A percentile compares a stretch with the other conserved stretches of the same genome.
Conservation (phyloP, 192 early-diverging fungal genomes). For the Coemansia sp. region DNA sequence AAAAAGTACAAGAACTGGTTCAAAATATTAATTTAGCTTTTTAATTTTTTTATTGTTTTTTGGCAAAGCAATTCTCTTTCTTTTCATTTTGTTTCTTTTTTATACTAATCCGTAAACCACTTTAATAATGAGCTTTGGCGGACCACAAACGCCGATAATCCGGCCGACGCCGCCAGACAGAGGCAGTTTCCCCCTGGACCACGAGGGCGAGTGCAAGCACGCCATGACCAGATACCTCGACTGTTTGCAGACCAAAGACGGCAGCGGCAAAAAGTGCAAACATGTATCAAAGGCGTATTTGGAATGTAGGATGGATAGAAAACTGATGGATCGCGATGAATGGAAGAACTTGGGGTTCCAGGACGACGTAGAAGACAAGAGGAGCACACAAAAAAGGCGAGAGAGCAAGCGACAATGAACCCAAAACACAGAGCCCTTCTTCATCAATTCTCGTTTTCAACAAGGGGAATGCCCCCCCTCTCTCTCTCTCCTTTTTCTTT, state of each 20-base stretch:
- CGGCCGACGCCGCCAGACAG: slow-evolving; percentile 75
- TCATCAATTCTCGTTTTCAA: too few relatives aligned
- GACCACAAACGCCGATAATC: slow-evolving; percentile 65
- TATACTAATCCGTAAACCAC: slow-evolving; percentile 11
- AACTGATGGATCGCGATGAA: slow-evolving; percentile 52
- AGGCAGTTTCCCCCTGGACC: slow-evolving; percentile 90
- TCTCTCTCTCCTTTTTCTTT: too few relatives aligned
- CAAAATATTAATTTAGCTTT: too few relatives aligned
- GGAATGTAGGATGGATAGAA: slow-evolving; percentile 84
- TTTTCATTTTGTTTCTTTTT: too few relatives aligned
- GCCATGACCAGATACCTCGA: slow-evolving; percentile 78
- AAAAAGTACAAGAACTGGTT: too few relatives aligned
- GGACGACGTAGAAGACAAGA: not conserved
- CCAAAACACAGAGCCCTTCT: not conserved
- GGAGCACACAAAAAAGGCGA: not conserved
- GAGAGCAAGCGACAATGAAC: not conserved
- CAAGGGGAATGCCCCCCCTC: too few relatives aligned
- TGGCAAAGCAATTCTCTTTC: too few relatives aligned
- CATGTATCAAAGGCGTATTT: slow-evolving; percentile 76
- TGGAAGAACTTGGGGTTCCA: slow-evolving; percentile 56
- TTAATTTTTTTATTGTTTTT: too few relatives aligned
- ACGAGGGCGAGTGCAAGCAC: slow-evolving; percentile 78
- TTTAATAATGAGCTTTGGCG: slow-evolving; percentile 66
- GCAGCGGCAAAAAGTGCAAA: slow-evolving; percentile 70
- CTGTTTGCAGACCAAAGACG: slow-evolving; percentile 73